Conservation (phyloP, 2,329 filamentous ascomycete genomes). For the Rutstroemia sp. region DNA sequence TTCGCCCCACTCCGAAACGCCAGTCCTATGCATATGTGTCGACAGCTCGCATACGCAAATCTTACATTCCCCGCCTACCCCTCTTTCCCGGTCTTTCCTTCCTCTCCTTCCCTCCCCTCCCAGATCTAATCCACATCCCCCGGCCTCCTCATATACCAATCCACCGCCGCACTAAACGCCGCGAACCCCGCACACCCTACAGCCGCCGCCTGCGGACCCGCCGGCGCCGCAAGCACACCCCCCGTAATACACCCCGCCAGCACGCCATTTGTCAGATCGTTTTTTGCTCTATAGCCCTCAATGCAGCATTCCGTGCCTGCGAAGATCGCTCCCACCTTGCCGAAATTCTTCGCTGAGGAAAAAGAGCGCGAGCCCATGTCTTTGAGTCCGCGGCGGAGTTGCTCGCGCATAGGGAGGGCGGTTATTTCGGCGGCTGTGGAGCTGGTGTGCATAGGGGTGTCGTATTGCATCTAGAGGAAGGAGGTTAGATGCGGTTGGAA, state of each 20-base stretch:
- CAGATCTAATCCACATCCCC: constrained; percentile 41
- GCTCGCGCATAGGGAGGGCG: constrained; percentile 73
- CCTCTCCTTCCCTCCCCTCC: background rate
- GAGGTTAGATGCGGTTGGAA: background rate
- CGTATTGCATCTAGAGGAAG: constrained; percentile 80
- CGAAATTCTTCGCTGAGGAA: constrained; percentile 89
- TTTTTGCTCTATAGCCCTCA: constrained; percentile 86
- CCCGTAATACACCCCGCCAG: constrained; percentile 87
- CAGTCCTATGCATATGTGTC: background rate
- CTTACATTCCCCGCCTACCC: background rate
- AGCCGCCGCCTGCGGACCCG: constrained; percentile 80
- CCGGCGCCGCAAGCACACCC: constrained; percentile 76
- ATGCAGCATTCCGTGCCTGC: constrained; percentile 92
- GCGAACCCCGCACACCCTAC: constrained; percentile 91
- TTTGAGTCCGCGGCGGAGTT: constrained; percentile 78
- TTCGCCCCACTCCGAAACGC: background rate
- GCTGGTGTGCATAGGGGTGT: constrained; percentile 64
- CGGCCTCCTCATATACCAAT: constrained; percentile 81
- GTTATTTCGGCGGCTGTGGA: constrained; percentile 36
- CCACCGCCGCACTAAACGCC: constrained; percentile 85
- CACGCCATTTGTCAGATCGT: constrained; percentile 83
- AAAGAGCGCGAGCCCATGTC: constrained; percentile 87
- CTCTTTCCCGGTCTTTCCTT: no score
- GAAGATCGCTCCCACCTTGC: constrained; percentile 85
- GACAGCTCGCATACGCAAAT: no score